Base-by-base conservation (phyloP, 345 rosid species). In the Noccaea bulbosa region DNA sequence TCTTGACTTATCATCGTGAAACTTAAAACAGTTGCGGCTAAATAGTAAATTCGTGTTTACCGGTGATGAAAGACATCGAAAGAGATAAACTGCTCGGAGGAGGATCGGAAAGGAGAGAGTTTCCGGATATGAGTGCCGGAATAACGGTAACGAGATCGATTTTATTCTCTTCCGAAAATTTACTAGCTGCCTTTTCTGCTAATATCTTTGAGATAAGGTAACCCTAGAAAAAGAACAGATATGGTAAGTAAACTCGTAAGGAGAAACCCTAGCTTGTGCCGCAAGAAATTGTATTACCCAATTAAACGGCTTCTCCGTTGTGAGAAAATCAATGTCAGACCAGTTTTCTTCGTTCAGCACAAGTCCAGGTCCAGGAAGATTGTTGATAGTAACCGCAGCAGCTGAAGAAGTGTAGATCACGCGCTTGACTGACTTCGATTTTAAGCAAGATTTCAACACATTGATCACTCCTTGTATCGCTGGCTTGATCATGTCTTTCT, bases 401-500 rank as follows among this genome's bases (percentile, higher is more conserved):
- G 97, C 97, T 8, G 99, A 94, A 37, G 97, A 94, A 57, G 99
- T 94, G 77, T 87, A 50, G n/a, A 94, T 65, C 12, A 88, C 93
- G 2, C 91, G 87, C 70, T 85, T 94, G 39, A 94, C 79, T 9
- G 96, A 77, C 71, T 86, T 82, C 1, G 90, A 76, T 53, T 81
- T 85, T 6, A 63, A 80, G 67, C 92, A 89, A 44, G 96, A 83
- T 74, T 81, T 84, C 77, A 94, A 62, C 10, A 94, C 97, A 80
- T 91, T 89, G 46, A 78, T 38, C 4, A 82, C 97, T 69, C 99
- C 97, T 80, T 91, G 83, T 51, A 75, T 73, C 3, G 93, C 97
- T 4, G 99, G 99, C 70, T 91, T 88, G 77, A 93, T 88, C 91
- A 94, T 85, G 61, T 93, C 97, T 81, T 79, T 86, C 99, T 93